phyloP scores from a whole-genome alignment of 1,284 basidiomycete species.

The Cerioporus squamosus region DNA sequence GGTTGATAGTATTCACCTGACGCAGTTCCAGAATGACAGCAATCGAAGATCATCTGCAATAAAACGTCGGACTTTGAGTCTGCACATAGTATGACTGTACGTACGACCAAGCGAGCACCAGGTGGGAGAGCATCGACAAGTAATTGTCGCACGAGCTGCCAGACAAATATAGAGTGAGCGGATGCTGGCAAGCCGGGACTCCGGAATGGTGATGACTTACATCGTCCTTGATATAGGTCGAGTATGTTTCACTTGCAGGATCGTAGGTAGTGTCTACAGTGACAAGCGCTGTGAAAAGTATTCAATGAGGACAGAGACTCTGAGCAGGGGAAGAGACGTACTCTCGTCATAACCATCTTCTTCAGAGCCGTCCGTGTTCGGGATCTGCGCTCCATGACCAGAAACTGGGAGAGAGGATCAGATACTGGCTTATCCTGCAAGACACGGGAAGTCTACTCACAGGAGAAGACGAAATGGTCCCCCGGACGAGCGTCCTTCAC shows the following conservation, averaged over 20 bases:
- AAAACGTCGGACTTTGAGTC: neutral
- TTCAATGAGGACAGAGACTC: neutral
- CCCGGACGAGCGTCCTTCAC: constrained; percentile 19
- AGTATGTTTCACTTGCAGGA: neutral
- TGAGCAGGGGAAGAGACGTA: neutral
- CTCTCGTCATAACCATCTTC: constrained; percentile 29
- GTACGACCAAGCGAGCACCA: constrained; percentile 21
- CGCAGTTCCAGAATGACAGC: constrained; percentile 32
- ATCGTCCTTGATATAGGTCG: constrained; percentile 19
- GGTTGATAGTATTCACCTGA: constrained; percentile 25
- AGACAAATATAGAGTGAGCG: neutral
- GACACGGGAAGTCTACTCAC: constrained; percentile 12
- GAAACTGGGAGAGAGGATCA: constrained; percentile 17
- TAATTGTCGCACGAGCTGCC: constrained; percentile 17
- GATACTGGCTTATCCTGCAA: neutral
- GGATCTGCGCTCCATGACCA: constrained; percentile 28
- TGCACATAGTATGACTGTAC: neutral
- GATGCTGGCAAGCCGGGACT: too few species aligned
- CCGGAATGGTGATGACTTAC: constrained; percentile 4
- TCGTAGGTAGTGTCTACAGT: constrained; percentile 4
- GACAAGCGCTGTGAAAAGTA: constrained; percentile 5
- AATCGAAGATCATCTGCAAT: constrained; percentile 31
- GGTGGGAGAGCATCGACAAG: constrained; percentile 21
- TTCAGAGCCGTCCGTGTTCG: constrained; percentile 14
- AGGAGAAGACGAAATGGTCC: constrained; percentile 29